Evolutionary conservation across 2,329 filamentous ascomycete genomes (phyloP), one percentile per base, ranked within the genome.

Genomic region (Pleoardoris graminearum): DNA sequence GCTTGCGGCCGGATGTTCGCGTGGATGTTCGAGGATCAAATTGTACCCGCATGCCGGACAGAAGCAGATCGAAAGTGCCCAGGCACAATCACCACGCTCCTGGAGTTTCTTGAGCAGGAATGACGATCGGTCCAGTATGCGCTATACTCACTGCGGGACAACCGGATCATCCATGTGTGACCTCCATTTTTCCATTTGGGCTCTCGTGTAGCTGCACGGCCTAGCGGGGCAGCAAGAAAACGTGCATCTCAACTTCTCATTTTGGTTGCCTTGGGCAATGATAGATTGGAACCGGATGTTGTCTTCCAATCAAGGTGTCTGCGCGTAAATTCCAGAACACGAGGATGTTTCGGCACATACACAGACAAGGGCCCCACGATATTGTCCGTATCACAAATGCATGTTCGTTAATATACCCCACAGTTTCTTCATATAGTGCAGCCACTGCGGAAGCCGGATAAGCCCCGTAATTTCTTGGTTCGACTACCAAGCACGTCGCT

Each of bases 311-410:
- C 44, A 47, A 29, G 44, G 33, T n/a, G 16, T 35, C 43, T 14
- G 30, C 43, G 43, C 43, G 44, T 38, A 47, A 47, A 47, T 38
- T 47, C 44, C 44, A 47, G 44, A 47, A 47, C 43, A 46, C 32
- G 44, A 47, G 44, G 33, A 38, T 47, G 33, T 38, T 47, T 47
- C 44, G 44, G 44, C 44, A 47, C 44, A 47, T 47, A 29, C 37
- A 37, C 23, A 37, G 32, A 38, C 43, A 29, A 29, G 44, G 44
- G 33, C 44, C 25, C 44, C 33, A 47, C 44, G 44, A 47, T 47
- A 47, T 47, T 47, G 37, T 33, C 44, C 17, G 32, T 37, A 29
- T 21, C 44, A 47, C 44, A 37, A 25, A 47, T 33, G 30, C 44
- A 47, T 47, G 44, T 16, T 47, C n/a, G 12, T 38, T 14, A 19